These are phyloP conservation scores for Oropetium thomaeum DNA, from an alignment of 176 grass and related monocot genomes.

Conservation along the genomic window DNA sequence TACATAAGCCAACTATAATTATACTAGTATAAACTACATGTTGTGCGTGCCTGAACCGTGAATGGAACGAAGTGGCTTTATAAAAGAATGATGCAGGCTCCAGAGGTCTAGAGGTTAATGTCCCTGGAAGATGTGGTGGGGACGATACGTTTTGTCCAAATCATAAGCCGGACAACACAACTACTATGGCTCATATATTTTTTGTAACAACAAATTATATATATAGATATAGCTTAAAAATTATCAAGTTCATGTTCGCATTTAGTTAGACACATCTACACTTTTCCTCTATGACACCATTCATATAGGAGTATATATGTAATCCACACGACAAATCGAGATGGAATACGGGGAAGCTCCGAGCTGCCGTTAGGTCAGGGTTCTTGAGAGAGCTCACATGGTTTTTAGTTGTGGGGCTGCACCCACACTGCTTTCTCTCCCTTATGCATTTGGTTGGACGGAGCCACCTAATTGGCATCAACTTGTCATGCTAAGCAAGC, in stretches of 20 bases:
- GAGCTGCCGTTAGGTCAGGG: slow-evolving; percentile 11
- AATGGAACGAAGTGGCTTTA: background rate
- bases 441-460: slow-evolving; percentile 32
- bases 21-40: background rate
- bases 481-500: background rate
- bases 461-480: slow-evolving; percentile 28
- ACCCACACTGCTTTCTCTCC: background rate
- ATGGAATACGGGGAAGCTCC: background rate
- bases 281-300: background rate
- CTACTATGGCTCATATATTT: background rate
- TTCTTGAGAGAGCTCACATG: slow-evolving; percentile 26
- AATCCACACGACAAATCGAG: slow-evolving; percentile 1
- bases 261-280: slow-evolving; percentile 1
- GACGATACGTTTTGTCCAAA: background rate
- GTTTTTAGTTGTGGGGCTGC: slow-evolving; percentile 14
- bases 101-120: background rate
- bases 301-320: background rate
- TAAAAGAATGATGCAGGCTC: background rate
- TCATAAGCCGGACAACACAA: slow-evolving; percentile 3
- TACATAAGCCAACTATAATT: background rate
- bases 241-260: slow-evolving; percentile 1
- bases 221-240: background rate
- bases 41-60: background rate
- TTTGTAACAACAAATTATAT: background rate
- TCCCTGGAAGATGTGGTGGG: slow-evolving; percentile 3